Evolutionary conservation across 495 filamentous ascomycete genomes (phyloP).

Genomic region (Podospora pseudopauciseta): DNA sequence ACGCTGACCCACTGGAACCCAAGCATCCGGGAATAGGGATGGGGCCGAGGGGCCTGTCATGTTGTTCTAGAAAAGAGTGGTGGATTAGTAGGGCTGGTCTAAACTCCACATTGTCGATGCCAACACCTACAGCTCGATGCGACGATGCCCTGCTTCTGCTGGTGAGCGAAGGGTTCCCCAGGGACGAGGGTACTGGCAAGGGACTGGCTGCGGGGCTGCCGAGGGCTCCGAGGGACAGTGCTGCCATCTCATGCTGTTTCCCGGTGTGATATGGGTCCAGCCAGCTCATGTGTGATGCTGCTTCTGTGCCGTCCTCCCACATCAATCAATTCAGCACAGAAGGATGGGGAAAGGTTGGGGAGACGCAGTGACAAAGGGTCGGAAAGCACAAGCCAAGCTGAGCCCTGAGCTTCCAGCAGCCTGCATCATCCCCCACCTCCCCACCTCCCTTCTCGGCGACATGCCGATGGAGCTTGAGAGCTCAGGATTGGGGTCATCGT

Average conservation of each 20-base stretch:
- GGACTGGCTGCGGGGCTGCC: conserved; percentile 3
- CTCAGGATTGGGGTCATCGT: neutral
- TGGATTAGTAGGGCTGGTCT: conserved; percentile 1
- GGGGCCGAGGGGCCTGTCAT: conserved; percentile 1
- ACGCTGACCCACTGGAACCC: neutral
- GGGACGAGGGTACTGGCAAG: neutral
- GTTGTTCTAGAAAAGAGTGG: neutral
- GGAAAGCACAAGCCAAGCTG: conserved; percentile 1
- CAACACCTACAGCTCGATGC: neutral
- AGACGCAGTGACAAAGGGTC: conserved; percentile 1
- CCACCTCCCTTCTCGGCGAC: neutral
- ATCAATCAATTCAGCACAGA: neutral
- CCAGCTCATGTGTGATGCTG: conserved; percentile 1
- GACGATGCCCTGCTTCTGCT: neutral
- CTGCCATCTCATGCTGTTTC: conserved; percentile 1
- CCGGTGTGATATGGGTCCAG: neutral
- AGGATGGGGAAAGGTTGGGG: conserved; percentile 14
- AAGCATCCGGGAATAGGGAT: neutral
- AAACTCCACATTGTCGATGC: neutral
- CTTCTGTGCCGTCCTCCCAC: neutral
- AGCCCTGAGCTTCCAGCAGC: neutral
- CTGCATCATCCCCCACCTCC: neutral
- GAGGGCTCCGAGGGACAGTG: neutral
- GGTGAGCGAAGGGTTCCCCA: neutral
- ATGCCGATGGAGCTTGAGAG: neutral